Evolutionary conservation across 257 asterid species (phyloP), one percentile per base, ranked within the genome.

Genomic region (Sherardia arvensis): DNA sequence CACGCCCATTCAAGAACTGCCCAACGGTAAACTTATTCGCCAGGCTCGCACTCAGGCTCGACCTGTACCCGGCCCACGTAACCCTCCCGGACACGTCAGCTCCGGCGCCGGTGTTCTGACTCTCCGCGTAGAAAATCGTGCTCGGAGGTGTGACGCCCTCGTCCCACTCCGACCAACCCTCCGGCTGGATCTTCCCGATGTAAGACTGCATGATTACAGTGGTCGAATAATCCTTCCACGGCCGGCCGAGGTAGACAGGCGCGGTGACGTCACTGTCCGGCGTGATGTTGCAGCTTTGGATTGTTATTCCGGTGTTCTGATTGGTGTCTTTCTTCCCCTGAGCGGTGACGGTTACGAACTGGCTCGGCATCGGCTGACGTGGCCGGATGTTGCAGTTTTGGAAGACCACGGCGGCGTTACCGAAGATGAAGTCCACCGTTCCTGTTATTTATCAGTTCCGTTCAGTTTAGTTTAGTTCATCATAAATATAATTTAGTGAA

Each of bases 351-450:
- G 73, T 72, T 30, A 72, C 66, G 25, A 69, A 69, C 26, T 76
- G 81, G n/a, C 73, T 62, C 3, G 73, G 11, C 11, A 67, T 61
- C 6, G 81, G 81, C 3, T 57, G 55, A 0, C 78, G 77, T 0
- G 76, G 75, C 22, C 62, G 76, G 63, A 77, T 77, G 60, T 73
- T 73, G 2, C 79, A 69, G 20, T 77, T 29, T 12, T 77, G 82
- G n/a, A 77, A 5, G 0, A 70, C 76, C 7, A 28, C 82, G 3
- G 77, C 82, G 3, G 67, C 70, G 8, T 77, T 77, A 2, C 79
- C 82, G 25, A 77, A 77, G 22, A 77, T 77, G 63, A 77, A 77
- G 47, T 77, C 79, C 8, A 77, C 69, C 2, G 82, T 77, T 12
- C 82, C 82, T n/a, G n/a, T n/a, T n/a, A n/a, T n/a, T n/a, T n/a